A percentile compares a stretch with the other conserved stretches of the same genome.
Conservation (phyloP, 352 stramenopile species). For the Blastocystis sp. region DNA sequence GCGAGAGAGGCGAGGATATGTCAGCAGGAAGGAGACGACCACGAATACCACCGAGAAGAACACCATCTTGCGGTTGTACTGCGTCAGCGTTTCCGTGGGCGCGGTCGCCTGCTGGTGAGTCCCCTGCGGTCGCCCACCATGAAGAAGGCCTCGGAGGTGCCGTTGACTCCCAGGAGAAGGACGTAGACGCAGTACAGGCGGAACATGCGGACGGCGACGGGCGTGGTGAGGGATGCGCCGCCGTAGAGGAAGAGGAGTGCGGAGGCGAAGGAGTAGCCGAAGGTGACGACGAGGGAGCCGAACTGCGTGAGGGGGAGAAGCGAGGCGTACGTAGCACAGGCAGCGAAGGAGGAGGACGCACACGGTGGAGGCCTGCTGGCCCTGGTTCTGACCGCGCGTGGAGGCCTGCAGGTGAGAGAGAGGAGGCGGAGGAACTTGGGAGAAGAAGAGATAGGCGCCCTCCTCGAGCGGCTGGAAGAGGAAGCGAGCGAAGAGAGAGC, state of each 20-base stretch:
- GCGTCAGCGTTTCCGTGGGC: not conserved
- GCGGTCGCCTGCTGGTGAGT: constrained; percentile 23
- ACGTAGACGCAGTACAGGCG: constrained; percentile 65
- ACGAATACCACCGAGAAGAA: constrained; percentile 38
- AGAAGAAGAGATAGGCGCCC: constrained; percentile 68
- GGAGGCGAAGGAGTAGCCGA: constrained; percentile 43
- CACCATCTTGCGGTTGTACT: constrained; percentile 15
- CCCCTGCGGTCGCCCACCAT: constrained; percentile 5
- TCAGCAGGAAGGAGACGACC: not conserved
- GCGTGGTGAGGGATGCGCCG: not conserved
- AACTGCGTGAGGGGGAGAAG: constrained; percentile 25
- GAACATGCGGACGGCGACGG: constrained; percentile 22
- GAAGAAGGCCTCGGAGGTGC: constrained; percentile 64
- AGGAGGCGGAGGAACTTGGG: not conserved
- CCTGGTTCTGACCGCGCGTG: not conserved
- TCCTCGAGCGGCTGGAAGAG: constrained; percentile 67
- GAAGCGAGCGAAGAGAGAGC: constrained; percentile 68
- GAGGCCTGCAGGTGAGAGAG: constrained; percentile 8
- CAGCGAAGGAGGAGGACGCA: constrained; percentile 32
- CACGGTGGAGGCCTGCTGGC: not conserved
- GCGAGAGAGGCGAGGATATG: not conserved
- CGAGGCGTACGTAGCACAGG: constrained; percentile 12
- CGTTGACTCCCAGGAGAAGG: constrained; percentile 44
- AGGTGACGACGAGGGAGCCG: constrained; percentile 31
- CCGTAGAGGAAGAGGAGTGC: constrained; percentile 58